These are phyloP conservation scores for Aspergillus awamori DNA, from an alignment of 2,329 filamentous ascomycete genomes.

Conservation along the genomic window DNA sequence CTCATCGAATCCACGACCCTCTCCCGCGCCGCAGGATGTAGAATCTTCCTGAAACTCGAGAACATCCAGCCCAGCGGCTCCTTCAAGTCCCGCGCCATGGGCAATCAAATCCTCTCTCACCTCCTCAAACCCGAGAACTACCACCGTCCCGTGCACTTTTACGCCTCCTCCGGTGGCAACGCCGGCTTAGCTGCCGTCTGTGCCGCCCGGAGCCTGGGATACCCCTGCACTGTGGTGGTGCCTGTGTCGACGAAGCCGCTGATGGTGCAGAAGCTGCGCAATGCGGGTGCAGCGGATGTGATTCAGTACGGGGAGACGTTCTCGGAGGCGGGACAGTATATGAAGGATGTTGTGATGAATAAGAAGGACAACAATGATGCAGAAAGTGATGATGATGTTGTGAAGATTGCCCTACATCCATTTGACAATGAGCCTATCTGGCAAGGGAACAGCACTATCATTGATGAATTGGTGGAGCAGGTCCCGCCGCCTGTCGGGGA, in stretches of 20 bases:
- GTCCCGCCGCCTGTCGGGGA: conserved; percentile 39
- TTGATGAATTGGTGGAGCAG: conserved; percentile 49
- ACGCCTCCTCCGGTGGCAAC: conserved; percentile 79
- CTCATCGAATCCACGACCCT: conserved; percentile 68
- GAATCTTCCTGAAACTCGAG: conserved; percentile 83
- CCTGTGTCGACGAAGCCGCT: conserved; percentile 65
- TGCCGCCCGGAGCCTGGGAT: conserved; percentile 65
- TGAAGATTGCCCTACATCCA: conserved; percentile 47
- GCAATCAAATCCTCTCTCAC: conserved; percentile 66
- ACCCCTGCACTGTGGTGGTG: conserved; percentile 74
- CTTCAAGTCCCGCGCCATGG: conserved; percentile 80
- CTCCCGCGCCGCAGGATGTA: conserved; percentile 72
- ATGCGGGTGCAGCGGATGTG: conserved; percentile 67
- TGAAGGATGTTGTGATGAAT: conserved; percentile 57
- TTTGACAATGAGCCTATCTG: conserved; percentile 51
- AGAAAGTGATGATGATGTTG: conserved; percentile 32
- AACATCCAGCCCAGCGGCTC: conserved; percentile 82
- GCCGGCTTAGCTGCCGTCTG: conserved; percentile 80
- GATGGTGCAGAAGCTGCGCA: conserved; percentile 72
- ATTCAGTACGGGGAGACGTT: conserved; percentile 69
- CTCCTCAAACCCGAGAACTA: conserved; percentile 45
- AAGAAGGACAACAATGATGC: conserved; percentile 19
- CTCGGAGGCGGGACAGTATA: conserved; percentile 68
- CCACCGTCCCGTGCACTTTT: conserved; percentile 66
- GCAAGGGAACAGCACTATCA: conserved; percentile 50